Percentiles rank a stretch among this genome's conserved stretches.
phyloP scores from a whole-genome alignment of 2,329 filamentous ascomycete species.

The Claviceps digitariae region DNA sequence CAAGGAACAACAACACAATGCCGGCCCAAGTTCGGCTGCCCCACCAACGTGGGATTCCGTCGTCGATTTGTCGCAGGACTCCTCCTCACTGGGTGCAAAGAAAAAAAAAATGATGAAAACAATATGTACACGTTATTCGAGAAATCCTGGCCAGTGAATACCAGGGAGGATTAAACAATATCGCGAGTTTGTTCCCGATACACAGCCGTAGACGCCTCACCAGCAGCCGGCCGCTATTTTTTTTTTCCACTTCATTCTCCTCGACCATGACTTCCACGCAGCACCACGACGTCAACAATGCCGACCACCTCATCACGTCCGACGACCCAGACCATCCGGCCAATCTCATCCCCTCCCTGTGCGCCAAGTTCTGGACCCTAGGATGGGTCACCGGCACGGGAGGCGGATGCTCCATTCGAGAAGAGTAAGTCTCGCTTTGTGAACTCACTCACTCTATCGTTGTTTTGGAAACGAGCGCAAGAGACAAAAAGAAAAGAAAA shows the following conservation, averaged over 20 bases:
- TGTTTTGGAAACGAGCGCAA: neutral
- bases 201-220: no score
- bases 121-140: neutral
- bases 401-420: constrained; percentile 64
- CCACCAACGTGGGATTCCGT: neutral
- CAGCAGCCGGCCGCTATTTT: neutral
- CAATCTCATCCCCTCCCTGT: constrained; percentile 87
- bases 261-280: neutral
- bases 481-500: neutral
- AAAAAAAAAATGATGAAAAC: neutral
- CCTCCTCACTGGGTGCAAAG: neutral
- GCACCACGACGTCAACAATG: constrained; percentile 2
- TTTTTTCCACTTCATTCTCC: neutral
- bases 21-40: constrained; percentile 4
- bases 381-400: constrained; percentile 90
- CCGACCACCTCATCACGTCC: constrained; percentile 44
- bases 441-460: neutral
- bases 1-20: neutral
- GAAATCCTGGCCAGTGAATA: no score
- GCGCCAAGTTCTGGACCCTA: constrained; percentile 86
- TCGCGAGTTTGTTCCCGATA: no score
- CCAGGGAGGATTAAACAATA: no score
- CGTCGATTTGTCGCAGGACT: neutral
- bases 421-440: constrained; percentile 31
- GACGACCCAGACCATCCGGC: constrained; percentile 74